Conservation (phyloP, 2,329 filamentous ascomycete genomes). For the Stemphylium lycopersici region DNA sequence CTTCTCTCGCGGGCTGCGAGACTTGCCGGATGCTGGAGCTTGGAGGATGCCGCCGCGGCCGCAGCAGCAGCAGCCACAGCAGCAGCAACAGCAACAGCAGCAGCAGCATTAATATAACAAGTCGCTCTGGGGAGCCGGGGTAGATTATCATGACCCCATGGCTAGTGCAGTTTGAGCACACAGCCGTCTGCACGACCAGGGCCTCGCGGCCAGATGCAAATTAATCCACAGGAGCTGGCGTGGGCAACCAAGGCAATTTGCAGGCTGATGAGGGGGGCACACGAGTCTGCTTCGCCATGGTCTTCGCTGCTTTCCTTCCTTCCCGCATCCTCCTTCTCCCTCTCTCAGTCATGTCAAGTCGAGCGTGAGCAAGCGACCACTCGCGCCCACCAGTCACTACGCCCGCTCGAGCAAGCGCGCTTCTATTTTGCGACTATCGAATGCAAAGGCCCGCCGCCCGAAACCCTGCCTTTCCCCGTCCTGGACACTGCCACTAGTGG, state of each 20-base stretch:
- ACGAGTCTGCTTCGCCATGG: too few species aligned
- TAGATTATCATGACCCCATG: conserved; percentile 9
- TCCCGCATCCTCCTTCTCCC: too few species aligned
- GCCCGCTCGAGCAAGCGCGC: conserved; percentile 11
- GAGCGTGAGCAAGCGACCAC: too few species aligned
- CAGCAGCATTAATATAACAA: too few species aligned
- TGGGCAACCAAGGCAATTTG: conserved; percentile 9
- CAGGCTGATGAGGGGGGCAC: not conserved
- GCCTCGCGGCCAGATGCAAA: conserved; percentile 21
- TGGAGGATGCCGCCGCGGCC: not conserved
- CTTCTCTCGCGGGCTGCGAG: too few species aligned
- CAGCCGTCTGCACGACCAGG: conserved; percentile 26
- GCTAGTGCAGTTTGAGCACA: conserved; percentile 26
- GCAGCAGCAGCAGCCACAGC: too few species aligned
- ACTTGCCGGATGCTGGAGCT: not conserved
- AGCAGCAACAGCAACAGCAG: too few species aligned
- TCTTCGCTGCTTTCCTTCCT: too few species aligned
- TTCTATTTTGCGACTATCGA: conserved; percentile 37
- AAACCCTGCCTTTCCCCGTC: conserved; percentile 21
- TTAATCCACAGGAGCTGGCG: conserved; percentile 20
- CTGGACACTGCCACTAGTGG: conserved; percentile 20
- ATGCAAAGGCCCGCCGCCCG: conserved; percentile 18
- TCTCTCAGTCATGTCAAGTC: too few species aligned
- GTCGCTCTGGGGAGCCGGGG: conserved; percentile 1
- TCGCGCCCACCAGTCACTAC: not conserved